Conservation (phyloP, 805 yeast genomes). For the Candida cerambycidarum region DNA sequence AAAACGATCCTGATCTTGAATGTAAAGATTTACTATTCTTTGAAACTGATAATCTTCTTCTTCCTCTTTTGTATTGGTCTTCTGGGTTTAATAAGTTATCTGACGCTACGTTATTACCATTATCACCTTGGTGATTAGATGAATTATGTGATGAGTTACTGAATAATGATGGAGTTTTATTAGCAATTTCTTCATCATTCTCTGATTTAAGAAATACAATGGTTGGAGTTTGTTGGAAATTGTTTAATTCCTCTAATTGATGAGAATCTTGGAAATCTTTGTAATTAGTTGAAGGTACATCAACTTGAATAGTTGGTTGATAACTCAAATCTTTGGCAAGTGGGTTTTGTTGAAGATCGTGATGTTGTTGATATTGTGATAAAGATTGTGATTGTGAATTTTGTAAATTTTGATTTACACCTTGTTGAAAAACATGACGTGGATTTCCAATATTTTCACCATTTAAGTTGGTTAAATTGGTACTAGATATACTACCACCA, state of each 20-base stretch:
- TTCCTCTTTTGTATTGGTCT: slow-evolving; percentile 42
- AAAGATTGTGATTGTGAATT: neutral
- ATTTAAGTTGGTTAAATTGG: slow-evolving; percentile 25
- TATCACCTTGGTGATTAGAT: slow-evolving; percentile 5
- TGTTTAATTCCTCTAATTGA: slow-evolving; percentile 16
- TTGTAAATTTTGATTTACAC: slow-evolving; percentile 2
- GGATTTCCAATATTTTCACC: slow-evolving; percentile 5
- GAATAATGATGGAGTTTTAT: slow-evolving; percentile 55
- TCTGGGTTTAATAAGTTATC: slow-evolving; percentile 28
- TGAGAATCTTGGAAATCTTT: slow-evolving; percentile 14
- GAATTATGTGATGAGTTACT: slow-evolving; percentile 42
- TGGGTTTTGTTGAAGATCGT: neutral
- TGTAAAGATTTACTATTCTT: slow-evolving; percentile 13
- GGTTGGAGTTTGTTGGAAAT: slow-evolving; percentile 15
- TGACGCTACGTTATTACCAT: slow-evolving; percentile 4
- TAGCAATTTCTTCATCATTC: slow-evolving; percentile 21
- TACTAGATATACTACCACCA: slow-evolving; percentile 39
- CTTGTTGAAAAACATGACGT: slow-evolving; percentile 10
- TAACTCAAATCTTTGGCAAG: neutral
- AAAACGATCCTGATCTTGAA: slow-evolving; percentile 15
- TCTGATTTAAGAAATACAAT: slow-evolving; percentile 12
- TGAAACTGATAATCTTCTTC: slow-evolving; percentile 32
- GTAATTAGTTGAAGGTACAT: neutral
- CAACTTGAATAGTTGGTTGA: slow-evolving; percentile 4
- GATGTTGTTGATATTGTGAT: too few species aligned